Evolutionary conservation across 345 rosid genomes (phyloP), one percentile per base, ranked within the genome.

Genomic region (Acer negundo): DNA sequence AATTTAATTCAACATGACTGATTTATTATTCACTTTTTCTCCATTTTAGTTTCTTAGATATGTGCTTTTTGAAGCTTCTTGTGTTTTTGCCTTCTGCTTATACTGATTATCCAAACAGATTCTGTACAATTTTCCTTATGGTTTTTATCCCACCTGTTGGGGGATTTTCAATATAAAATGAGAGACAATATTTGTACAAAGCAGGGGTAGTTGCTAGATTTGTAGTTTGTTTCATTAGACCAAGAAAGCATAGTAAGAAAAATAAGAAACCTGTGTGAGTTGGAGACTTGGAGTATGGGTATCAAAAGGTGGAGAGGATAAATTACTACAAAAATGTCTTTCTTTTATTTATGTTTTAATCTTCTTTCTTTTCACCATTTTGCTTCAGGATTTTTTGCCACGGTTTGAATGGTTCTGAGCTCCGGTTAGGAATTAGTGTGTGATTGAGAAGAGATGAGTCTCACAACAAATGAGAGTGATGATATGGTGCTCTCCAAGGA

Each of bases 371-470:
- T 42, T 75, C 13, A 42, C 22, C 51, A 70, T 70, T 82, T 75
- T 78, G 74, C 73, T 84, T 83, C 85, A 84, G 89, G 84, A 87
- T 69, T 77, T 77, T 75, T 68, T 40, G 75, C 66, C 73, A 28
- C 67, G 77, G 72, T 74, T 79, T 89, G 84, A 73, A 82, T 86
- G 84, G 75, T 89, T 80, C 77, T 82, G 56, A 77, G 78, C 77
- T 80, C 80, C 70, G 84, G 76, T 55, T 66, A 78, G 80, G 74
- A 84, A 47, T 75, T 73, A 79, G 80, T 77, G 71, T 81, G 81
- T 82, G 74, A 77, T 82, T 82, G 74, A 47, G 77, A 71, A 88
- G 87, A 88, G 71, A 96, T 96, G 99, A 91, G 93, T 88, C 87
- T 61, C 73, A 70, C 78, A 28, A 85, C 87, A n/a, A 78, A 79